phyloP scores from a whole-genome alignment of 2,329 filamentous ascomycete species.

The Pseudopyrenochaeta lycopersici region DNA sequence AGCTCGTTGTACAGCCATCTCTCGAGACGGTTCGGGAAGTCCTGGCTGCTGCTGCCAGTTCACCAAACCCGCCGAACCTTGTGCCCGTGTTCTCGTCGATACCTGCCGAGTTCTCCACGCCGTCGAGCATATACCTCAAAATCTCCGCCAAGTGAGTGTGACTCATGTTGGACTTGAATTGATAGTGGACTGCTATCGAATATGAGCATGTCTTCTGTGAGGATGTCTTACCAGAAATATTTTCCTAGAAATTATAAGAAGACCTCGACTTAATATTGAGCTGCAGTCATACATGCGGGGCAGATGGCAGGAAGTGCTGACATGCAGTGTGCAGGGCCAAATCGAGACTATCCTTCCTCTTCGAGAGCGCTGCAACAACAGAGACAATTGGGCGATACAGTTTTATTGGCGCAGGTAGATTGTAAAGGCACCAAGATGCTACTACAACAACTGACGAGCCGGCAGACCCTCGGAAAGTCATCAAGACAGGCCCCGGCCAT shows the following conservation, averaged over 20 bases:
- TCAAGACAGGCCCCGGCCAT: constrained; percentile 88
- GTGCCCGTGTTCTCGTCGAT: constrained; percentile 86
- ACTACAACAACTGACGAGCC: constrained; percentile 6
- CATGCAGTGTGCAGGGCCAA: constrained; percentile 54
- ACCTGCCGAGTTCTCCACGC: constrained; percentile 90
- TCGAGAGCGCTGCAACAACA: constrained; percentile 90
- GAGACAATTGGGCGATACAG: constrained; percentile 95
- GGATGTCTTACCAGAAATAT: no score
- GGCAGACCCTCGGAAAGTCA: constrained; percentile 73
- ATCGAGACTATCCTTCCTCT: constrained; percentile 88
- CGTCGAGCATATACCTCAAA: constrained; percentile 94
- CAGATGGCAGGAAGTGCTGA: constrained; percentile 13
- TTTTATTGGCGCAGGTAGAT: constrained; percentile 82
- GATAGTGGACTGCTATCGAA: not conserved
- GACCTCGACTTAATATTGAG: not conserved
- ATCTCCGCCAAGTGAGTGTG: constrained; percentile 74
- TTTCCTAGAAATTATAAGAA: not conserved
- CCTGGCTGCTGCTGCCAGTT: constrained; percentile 60
- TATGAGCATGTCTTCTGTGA: no score
- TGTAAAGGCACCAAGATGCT: constrained; percentile 23
- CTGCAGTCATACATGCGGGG: not conserved
- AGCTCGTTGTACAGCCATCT: constrained; percentile 66
- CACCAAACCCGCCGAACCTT: constrained; percentile 73
- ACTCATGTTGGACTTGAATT: constrained; percentile 27
- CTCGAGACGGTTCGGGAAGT: constrained; percentile 68